These are phyloP conservation scores for Phytophthora melonis DNA, from an alignment of 352 stramenopile species.

Conservation along the genomic window DNA sequence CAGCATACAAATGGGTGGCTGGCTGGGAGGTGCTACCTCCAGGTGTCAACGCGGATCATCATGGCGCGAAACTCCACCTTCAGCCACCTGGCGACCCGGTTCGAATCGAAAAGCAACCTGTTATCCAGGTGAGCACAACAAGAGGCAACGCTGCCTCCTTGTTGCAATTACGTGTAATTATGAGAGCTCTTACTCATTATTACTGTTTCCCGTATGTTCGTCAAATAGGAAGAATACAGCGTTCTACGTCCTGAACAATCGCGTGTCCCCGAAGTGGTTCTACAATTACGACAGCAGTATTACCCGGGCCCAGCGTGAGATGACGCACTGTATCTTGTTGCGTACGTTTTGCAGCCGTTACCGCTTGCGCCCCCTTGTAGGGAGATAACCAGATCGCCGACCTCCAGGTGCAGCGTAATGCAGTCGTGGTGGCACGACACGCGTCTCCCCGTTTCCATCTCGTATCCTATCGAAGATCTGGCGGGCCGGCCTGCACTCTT, in stretches of 20 bases:
- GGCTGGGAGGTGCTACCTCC: too few relatives aligned
- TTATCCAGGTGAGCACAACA: background rate
- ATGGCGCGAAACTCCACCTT: too few relatives aligned
- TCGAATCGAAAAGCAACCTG: too few relatives aligned
- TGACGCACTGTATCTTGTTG: conserved; percentile 43
- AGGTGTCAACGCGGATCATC: too few relatives aligned
- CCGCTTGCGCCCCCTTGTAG: background rate
- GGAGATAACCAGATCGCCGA: background rate
- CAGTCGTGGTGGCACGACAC: conserved; percentile 23
- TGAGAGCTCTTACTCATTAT: too few relatives aligned
- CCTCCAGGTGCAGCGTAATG: background rate
- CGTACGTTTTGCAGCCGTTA: conserved; percentile 32
- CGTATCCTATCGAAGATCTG: conserved; percentile 38
- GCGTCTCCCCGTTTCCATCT: conserved; percentile 34
- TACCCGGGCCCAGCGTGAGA: conserved; percentile 41
- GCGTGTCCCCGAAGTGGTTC: conserved; percentile 40
- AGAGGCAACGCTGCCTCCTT: background rate
- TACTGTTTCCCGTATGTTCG: too few relatives aligned
- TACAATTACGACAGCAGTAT: conserved; percentile 48
- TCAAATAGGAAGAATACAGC: conserved; percentile 30
- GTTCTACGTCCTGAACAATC: conserved; percentile 46
- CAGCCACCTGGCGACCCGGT: too few relatives aligned
- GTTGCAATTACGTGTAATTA: too few relatives aligned
- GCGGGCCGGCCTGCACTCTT: background rate
- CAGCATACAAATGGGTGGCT: too few relatives aligned